Percentiles rank a stretch among this genome's conserved stretches.
Evolutionary conservation across 2,329 filamentous ascomycete genomes (phyloP).

Genomic region (Teratosphaeria gauchensis): DNA sequence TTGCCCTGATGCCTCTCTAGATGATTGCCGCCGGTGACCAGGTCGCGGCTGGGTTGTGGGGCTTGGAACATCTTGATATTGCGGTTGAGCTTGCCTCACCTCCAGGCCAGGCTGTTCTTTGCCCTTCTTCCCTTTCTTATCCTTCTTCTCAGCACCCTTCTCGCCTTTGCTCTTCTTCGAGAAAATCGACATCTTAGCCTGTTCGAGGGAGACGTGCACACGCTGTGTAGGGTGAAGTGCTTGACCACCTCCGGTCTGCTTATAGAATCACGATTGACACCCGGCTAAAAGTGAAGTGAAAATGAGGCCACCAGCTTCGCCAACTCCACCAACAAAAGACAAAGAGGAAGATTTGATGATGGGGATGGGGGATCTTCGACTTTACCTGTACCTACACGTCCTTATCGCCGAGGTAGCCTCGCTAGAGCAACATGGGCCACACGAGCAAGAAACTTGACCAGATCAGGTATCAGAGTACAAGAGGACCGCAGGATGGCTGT

Average conservation of each 20-base stretch:
- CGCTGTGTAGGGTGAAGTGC: too few species aligned
- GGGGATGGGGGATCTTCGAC: background rate
- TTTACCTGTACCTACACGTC: background rate
- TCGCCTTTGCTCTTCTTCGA: background rate
- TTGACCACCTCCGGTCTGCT: too few species aligned
- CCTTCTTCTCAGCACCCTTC: background rate
- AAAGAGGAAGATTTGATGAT: background rate
- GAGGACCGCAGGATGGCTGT: background rate
- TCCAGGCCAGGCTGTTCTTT: background rate
- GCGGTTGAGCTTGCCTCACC: background rate
- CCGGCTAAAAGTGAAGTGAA: background rate
- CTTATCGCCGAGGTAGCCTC: background rate
- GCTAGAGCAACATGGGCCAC: background rate
- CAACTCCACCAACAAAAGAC: background rate
- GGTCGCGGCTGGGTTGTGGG: background rate
- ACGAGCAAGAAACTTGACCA: background rate
- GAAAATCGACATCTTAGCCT: conserved; percentile 2
- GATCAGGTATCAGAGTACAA: background rate
- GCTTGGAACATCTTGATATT: background rate
- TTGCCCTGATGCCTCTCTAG: too few species aligned
- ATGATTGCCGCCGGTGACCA: too few species aligned
- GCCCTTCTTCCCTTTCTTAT: background rate
- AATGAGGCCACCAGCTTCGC: background rate
- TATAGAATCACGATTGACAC: background rate
- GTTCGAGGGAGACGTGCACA: background rate